Conservation (phyloP, 2,329 filamentous ascomycete species). For the Phialophora tarda region DNA sequence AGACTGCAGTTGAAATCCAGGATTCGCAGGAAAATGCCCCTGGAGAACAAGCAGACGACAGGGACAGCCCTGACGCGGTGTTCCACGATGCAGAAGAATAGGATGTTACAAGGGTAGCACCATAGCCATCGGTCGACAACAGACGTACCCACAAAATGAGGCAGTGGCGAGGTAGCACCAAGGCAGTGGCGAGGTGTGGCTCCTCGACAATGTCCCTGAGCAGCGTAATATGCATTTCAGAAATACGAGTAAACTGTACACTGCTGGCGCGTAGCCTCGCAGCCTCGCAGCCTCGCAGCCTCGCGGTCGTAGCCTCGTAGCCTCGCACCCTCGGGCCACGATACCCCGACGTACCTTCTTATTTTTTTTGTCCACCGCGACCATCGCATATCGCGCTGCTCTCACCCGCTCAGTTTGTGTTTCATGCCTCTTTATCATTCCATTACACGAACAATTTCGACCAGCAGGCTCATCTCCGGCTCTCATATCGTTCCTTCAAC, state of each 20-base stretch:
- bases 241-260: not conserved
- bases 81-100: conserved; percentile 27
- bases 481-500: conserved; percentile 5
- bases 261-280: not conserved
- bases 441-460: conserved; percentile 7
- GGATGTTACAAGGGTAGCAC: not conserved
- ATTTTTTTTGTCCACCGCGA: conserved; percentile 6
- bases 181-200: not conserved
- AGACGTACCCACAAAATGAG: not conserved
- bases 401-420: not conserved
- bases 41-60: not conserved
- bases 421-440: conserved; percentile 25
- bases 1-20: conserved; percentile 29
- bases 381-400: not conserved
- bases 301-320: not conserved
- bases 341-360: not conserved
- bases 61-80: conserved; percentile 17
- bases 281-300: too few species aligned
- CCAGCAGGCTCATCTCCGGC: conserved; percentile 28
- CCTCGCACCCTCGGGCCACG: conserved; percentile 4
- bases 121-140: not conserved
- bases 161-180: not conserved
- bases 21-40: conserved; percentile 27
- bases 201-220: not conserved
- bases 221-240: not conserved